Base-by-base conservation (phyloP, 257 asterid genomes). In the Forsythia suspensa region DNA sequence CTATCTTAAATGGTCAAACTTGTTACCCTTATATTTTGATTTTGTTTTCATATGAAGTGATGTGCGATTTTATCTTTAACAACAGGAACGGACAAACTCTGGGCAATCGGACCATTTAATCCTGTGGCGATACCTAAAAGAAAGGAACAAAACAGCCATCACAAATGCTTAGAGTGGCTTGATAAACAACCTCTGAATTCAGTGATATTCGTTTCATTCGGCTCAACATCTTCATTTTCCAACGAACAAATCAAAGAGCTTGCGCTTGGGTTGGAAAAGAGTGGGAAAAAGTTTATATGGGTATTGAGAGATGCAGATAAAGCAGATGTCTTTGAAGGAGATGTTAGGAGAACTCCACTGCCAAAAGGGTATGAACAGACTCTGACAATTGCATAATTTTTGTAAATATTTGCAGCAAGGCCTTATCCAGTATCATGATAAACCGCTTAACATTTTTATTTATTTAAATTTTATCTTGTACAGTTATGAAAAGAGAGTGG, bases 281-380 rank as follows among this genome's bases (percentile, higher is more conserved):
- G 96, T 20, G 75, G 66, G 6, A 89, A 84, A 6, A 92, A 83
- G 70, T 92, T 91, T 70, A 5, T 91, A 0, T 92, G 97, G 97
- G 89, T 88, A 3, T 37, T 89, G 16, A 75, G 96, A 57, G 92
- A 91, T 2, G 96, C 93, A 0, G 97, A 92, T 42, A 87, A 68
- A 78, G 97, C 34, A 29, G 84, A 92, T 75, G 71, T 89, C 0
- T 89, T 88, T 36, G 20, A 24, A 0, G 86, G 84, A 18, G 87
- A 82, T 5, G 51, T 4, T 0, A 79, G 90, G 18, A 78, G 75
- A 42, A 0, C 39, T 51, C 43, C 34, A 46, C 41, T 89, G 34
- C 88, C 89, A 5, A 24, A 55, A 24, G 87, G 88, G 73, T 89
- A 63, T 3, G 34, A 29, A 29, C 34, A 29, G 1, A 29, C 34